Base-by-base conservation (phyloP, 805 yeast species). In the Hanseniaspora jakobsenii region DNA sequence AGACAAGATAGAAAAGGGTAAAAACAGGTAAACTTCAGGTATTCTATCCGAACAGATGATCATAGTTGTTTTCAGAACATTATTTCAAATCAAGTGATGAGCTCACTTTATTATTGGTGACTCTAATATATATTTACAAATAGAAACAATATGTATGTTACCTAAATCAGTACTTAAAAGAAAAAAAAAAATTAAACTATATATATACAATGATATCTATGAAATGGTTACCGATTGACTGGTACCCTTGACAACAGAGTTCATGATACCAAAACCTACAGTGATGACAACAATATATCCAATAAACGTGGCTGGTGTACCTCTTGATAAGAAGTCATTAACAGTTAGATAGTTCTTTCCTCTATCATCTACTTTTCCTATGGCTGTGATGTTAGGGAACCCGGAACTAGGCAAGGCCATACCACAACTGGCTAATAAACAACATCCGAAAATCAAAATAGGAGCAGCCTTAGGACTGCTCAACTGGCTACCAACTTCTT, bases 371-470 rank as follows among this genome's bases (percentile, higher is more conserved):
- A 87, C 74, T 80, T 84, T 79, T 50, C 96, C 84, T 49, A 91
- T 84, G 0, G 97, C 98, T 0, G 97, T 87, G 29, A 91, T 95
- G 57, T 91, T 89, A n/a, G 98, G 98, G 70, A 91, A 91, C 0
- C 98, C 97, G 0, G 94, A 80, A 0, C 97, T 87, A 2, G 97
- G 96, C 47, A 89, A 69, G 4, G 95, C 97, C 97, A 89, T 91
- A 48, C 97, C 98, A 44, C 83, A 81, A 0, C 96, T 86, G 16
- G 93, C 79, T 51, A 89, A 63, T 39, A 87, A 59, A 30, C 86
- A 71, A 47, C 65, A 60, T 36, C 66, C 66, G 40, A 66, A 66
- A 40, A 66, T 63, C 39, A 66, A 50, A 23, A 65, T 52, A 6
- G 63, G 63, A 1, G 69, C 63, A 18, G 96, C 89, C 55, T 83